phyloP scores from a whole-genome alignment of 2,329 filamentous ascomycete species.

The Beauveria sp. region DNA sequence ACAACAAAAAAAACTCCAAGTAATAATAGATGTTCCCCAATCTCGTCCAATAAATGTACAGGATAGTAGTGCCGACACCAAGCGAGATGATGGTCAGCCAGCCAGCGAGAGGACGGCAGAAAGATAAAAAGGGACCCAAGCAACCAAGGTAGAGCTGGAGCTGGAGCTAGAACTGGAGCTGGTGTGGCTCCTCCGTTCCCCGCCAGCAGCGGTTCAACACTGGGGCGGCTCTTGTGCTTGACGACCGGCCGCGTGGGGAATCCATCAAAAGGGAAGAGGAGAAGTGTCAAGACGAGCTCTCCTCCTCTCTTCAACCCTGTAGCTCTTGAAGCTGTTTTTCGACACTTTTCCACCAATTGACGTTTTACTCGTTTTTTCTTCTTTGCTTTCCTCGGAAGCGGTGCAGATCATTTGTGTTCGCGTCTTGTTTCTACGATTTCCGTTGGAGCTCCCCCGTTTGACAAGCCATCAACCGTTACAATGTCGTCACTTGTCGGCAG shows the following conservation, averaged over 20 bases:
- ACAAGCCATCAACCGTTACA: background rate
- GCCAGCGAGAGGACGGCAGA: too few species aligned
- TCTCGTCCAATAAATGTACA: background rate
- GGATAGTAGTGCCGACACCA: background rate
- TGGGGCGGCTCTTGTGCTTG: background rate
- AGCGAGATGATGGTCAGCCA: background rate
- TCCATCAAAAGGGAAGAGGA: background rate
- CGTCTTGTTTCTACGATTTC: background rate
- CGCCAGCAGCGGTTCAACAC: background rate
- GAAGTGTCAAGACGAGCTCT: background rate
- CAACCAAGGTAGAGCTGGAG: background rate
- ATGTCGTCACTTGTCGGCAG: constrained; percentile 35
- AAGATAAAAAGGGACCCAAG: background rate
- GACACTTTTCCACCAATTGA: background rate
- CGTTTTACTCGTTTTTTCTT: background rate
- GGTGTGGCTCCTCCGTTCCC: background rate
- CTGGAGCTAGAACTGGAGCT: background rate
- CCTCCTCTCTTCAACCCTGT: background rate
- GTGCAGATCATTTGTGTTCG: too few species aligned
- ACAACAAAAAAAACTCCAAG: background rate
- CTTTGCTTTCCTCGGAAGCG: background rate
- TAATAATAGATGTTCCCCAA: background rate
- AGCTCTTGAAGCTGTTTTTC: too few species aligned
- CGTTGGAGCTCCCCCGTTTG: background rate
- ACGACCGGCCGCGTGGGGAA: background rate